These are phyloP conservation scores for Carpinus viminea DNA, from an alignment of 306 rosid species.

Conservation along the genomic window DNA sequence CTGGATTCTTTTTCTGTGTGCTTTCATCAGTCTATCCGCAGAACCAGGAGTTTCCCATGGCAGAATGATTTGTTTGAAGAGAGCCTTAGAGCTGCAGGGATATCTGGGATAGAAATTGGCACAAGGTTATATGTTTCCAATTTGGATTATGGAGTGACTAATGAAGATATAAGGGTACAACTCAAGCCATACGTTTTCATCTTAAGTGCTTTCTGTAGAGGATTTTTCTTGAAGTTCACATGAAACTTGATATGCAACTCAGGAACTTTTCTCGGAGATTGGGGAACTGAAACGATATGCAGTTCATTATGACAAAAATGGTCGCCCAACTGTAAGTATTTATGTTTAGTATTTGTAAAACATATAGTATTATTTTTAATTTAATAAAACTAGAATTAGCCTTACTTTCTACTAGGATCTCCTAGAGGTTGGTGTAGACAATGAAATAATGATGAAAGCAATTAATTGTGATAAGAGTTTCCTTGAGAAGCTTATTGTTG, in stretches of 20 bases:
- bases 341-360: background rate
- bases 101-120: conserved; percentile 84
- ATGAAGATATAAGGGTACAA: conserved; percentile 98
- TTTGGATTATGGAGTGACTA: conserved; percentile 94
- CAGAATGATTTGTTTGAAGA: conserved; percentile 91
- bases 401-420: background rate
- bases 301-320: conserved; percentile 89
- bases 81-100: conserved; percentile 95
- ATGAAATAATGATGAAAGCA: background rate
- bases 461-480: background rate
- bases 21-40: conserved; percentile 85
- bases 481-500: background rate
- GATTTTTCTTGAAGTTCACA: conserved; percentile 46
- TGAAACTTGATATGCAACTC: conserved; percentile 74
- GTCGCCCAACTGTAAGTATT: conserved; percentile 78
- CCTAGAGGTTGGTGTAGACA: background rate
- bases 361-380: background rate
- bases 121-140: conserved; percentile 92
- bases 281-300: conserved; percentile 88
- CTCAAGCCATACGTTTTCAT: conserved; percentile 43
- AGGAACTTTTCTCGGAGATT: conserved; percentile 94
- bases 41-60: conserved; percentile 88
- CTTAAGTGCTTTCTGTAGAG: conserved; percentile 47
- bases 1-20: conserved; percentile 78
- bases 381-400: background rate